Evolutionary conservation across 495 filamentous ascomycete genomes (phyloP).

Genomic region (Podospora didyma): DNA sequence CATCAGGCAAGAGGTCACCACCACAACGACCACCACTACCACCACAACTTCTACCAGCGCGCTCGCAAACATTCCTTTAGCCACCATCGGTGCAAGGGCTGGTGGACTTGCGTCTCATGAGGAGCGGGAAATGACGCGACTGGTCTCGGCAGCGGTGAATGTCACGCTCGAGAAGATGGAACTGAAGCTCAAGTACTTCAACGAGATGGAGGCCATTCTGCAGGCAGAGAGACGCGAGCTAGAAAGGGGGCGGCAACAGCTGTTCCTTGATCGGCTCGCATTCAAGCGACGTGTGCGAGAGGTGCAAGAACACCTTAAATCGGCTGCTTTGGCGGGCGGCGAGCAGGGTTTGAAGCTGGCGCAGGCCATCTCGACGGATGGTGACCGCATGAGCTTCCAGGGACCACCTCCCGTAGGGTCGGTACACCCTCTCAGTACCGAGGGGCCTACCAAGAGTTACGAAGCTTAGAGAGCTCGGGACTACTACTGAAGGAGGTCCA

Average conservation of each 20-base stretch:
- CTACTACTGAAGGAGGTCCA: neutral
- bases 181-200: conserved; percentile 85
- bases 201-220: conserved; percentile 87
- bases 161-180: conserved; percentile 78
- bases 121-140: conserved; percentile 90
- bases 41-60: conserved; percentile 44
- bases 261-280: conserved; percentile 85
- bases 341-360: conserved; percentile 56
- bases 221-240: conserved; percentile 90
- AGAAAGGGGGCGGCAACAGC: conserved; percentile 82
- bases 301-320: conserved; percentile 70
- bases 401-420: conserved; percentile 40
- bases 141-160: conserved; percentile 84
- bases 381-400: conserved; percentile 61
- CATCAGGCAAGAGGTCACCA: conserved; percentile 36
- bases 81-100: conserved; percentile 77
- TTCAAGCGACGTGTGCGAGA: conserved; percentile 85
- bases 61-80: conserved; percentile 75
- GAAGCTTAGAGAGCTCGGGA: conserved; percentile 32
- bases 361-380: conserved; percentile 41
- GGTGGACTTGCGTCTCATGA: conserved; percentile 88
- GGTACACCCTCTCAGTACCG: conserved; percentile 63
- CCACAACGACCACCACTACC: conserved; percentile 34
- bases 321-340: conserved; percentile 55
- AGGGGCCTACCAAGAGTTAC: conserved; percentile 52